Evolutionary conservation across 2,329 filamentous ascomycete genomes (phyloP).

Genomic region (Fusarium cicatricum): DNA sequence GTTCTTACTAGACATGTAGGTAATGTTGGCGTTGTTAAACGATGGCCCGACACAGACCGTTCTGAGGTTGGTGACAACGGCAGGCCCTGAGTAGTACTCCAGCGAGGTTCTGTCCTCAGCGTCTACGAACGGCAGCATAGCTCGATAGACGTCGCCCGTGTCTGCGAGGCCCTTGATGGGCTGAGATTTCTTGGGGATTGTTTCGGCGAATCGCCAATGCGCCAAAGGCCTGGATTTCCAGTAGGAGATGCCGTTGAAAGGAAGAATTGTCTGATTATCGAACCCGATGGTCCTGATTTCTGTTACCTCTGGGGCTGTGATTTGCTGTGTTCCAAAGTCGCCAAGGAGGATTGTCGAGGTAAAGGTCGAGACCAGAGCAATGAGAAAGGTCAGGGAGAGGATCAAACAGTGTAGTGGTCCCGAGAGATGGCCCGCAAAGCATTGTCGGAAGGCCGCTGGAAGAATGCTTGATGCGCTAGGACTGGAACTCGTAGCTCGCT

Average conservation of each 20-base stretch:
- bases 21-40: neutral
- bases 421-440: accelerated
- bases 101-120: neutral
- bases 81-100: neutral
- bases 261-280: neutral
- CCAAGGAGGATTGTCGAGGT: constrained; percentile 18
- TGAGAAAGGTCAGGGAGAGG: neutral
- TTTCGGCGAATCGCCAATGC: constrained; percentile 22
- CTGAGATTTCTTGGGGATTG: neutral
- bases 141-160: constrained; percentile 11
- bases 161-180: neutral
- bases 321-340: neutral
- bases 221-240: constrained; percentile 20
- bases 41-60: neutral
- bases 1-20: neutral
- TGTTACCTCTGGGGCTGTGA: neutral
- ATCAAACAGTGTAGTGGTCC: neutral
- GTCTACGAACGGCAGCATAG: neutral
- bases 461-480: constrained; percentile 2
- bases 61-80: neutral
- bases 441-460: constrained; percentile 2
- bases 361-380: neutral
- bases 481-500: neutral
- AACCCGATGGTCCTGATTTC: neutral
- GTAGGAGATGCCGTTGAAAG: constrained; percentile 11